Percentiles rank a stretch among this genome's conserved stretches.
Conservation (phyloP, 1,284 basidiomycete genomes). For the Blastosporella zonata region DNA sequence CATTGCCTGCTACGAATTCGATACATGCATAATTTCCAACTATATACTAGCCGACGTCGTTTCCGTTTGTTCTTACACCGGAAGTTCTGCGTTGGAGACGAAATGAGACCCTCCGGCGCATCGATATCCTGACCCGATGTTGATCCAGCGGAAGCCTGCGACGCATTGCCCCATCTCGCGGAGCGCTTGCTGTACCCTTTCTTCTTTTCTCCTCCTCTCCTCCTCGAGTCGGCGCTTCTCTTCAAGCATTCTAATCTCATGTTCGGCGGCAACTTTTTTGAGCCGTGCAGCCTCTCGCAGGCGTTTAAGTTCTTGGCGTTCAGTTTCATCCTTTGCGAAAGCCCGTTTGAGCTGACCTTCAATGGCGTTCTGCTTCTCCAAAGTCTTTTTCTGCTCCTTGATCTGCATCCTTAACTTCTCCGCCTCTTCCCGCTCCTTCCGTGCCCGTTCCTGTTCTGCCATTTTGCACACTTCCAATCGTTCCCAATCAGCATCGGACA, state of each 20-base stretch:
- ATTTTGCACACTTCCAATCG: conserved; percentile 38
- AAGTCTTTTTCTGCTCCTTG: conserved; percentile 18
- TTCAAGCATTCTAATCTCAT: conserved; percentile 26
- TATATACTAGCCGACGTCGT: too few species aligned
- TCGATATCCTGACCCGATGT: conserved; percentile 42
- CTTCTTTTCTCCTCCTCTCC: conserved; percentile 34
- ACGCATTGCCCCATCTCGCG: conserved; percentile 50
- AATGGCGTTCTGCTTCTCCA: conserved; percentile 21
- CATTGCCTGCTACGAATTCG: too few species aligned
- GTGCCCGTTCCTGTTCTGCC: background rate
- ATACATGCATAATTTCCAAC: too few species aligned
- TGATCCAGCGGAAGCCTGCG: conserved; percentile 53
- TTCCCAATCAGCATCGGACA: conserved; percentile 43
- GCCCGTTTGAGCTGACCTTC: conserved; percentile 19
- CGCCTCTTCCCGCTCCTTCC: background rate
- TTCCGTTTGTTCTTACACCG: background rate
- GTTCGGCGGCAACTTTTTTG: conserved; percentile 21
- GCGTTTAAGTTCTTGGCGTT: conserved; percentile 26
- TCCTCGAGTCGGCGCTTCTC: conserved; percentile 30
- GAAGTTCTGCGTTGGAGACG: conserved; percentile 24
- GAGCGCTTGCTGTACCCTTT: conserved; percentile 42
- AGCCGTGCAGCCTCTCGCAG: conserved; percentile 26
- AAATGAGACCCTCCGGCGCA: conserved; percentile 56
- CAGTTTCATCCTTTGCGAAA: conserved; percentile 29
- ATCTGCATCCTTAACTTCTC: background rate